Conservation (phyloP, 148 eudicot genomes). For the Salicornia ramosissima region DNA sequence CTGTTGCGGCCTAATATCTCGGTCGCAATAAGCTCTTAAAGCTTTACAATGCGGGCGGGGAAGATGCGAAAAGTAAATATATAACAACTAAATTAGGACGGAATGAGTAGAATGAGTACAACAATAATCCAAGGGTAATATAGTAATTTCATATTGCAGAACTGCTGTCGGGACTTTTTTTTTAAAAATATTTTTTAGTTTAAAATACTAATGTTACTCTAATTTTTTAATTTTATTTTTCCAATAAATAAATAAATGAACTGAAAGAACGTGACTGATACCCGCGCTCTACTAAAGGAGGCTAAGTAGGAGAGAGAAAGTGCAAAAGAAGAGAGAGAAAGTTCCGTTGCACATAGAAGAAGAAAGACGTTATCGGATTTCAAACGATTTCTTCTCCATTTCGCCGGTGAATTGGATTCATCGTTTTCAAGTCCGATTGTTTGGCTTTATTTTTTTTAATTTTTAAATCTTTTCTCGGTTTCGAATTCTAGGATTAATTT, state of each 20-base stretch:
- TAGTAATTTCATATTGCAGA: not conserved
- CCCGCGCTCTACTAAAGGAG: conserved; percentile 38
- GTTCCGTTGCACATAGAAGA: conserved; percentile 20
- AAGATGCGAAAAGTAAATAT: too few relatives aligned
- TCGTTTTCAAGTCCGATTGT: conserved; percentile 51
- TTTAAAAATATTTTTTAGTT: not conserved
- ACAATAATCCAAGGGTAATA: not conserved
- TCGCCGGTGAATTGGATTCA: conserved; percentile 20
- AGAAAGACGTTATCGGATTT: conserved; percentile 59
- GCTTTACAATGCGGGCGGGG: too few relatives aligned
- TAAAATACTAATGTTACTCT: too few relatives aligned
- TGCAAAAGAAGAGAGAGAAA: conserved; percentile 22
- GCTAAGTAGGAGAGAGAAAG: conserved; percentile 30
- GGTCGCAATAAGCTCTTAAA: too few relatives aligned
- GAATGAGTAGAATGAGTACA: too few relatives aligned
- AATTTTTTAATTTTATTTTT: too few relatives aligned
- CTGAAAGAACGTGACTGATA: conserved; percentile 43
- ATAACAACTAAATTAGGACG: too few relatives aligned
- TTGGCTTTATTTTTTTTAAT: not conserved
- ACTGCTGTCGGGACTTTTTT: conserved; percentile 7
- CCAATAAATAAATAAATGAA: conserved; percentile 8
- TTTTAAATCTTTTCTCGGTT: not conserved
- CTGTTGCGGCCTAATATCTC: too few relatives aligned
- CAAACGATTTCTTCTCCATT: conserved; percentile 24
- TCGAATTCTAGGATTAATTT: conserved; percentile 16